These are phyloP conservation scores for Phytophthora idaei DNA, from an alignment of 352 stramenopile genomes.

Conservation along the genomic window DNA sequence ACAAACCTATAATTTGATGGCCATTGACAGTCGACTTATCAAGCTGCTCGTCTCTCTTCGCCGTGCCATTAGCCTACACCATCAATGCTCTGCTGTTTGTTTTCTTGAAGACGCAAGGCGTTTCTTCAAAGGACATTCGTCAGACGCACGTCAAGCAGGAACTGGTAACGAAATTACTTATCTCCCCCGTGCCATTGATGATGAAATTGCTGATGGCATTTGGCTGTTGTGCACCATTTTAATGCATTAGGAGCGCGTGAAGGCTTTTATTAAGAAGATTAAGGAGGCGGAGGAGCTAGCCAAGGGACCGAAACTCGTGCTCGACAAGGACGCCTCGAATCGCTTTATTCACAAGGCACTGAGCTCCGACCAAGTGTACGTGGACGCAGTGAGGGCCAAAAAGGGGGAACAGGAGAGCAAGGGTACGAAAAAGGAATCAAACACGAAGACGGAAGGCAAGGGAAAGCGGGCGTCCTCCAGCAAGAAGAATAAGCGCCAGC, in stretches of 20 bases:
- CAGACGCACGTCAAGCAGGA: constrained; percentile 92
- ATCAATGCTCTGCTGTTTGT: constrained; percentile 89
- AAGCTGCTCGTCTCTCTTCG: constrained; percentile 1
- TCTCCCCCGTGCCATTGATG: neutral
- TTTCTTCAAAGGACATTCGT: constrained; percentile 87
- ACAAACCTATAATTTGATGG: neutral
- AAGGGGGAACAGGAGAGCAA: constrained; percentile 40
- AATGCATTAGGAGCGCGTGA: constrained; percentile 73
- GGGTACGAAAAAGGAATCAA: constrained; percentile 24
- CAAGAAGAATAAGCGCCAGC: constrained; percentile 65
- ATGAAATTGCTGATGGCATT: neutral
- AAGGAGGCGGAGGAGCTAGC: constrained; percentile 86
- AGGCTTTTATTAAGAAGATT: constrained; percentile 90
- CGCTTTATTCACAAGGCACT: constrained; percentile 86
- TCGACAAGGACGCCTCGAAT: constrained; percentile 83
- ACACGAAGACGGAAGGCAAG: constrained; percentile 49
- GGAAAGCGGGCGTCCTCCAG: constrained; percentile 22
- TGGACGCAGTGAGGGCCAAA: constrained; percentile 65
- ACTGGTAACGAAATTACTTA: constrained; percentile 41
- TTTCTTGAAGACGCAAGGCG: constrained; percentile 87
- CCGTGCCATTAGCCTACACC: constrained; percentile 65
- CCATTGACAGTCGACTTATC: constrained; percentile 4
- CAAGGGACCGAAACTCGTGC: constrained; percentile 72
- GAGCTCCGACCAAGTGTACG: constrained; percentile 86
- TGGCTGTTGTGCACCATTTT: neutral